Evolutionary conservation across 805 yeast genomes (phyloP).

Genomic region (Saccharomycopsis sp.): DNA sequence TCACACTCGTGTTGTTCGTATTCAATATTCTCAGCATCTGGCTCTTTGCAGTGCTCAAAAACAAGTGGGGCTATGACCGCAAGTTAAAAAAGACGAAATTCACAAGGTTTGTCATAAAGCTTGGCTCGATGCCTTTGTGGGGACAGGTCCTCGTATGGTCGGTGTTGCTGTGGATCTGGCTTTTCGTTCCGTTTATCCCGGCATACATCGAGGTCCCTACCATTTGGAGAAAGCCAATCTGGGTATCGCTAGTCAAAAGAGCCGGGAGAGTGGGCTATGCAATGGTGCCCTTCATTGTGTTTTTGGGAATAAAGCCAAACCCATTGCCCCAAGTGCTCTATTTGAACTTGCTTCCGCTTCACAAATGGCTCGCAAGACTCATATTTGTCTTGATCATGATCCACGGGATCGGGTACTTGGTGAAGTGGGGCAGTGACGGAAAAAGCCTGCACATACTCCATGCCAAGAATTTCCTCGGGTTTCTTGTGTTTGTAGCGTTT

Average conservation of each 20-base stretch:
- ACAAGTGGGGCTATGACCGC: neutral
- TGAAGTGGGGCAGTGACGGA: conserved; percentile 40
- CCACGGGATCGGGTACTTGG: conserved; percentile 49
- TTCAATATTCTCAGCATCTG: conserved; percentile 34
- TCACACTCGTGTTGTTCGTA: conserved; percentile 37
- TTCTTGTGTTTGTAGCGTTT: conserved; percentile 34
- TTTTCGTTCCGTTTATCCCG: conserved; percentile 24
- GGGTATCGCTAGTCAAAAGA: conserved; percentile 42
- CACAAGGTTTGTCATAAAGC: conserved; percentile 26
- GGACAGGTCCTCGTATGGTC: conserved; percentile 33
- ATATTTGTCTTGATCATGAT: conserved; percentile 38
- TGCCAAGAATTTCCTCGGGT: conserved; percentile 45
- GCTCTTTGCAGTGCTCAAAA: conserved; percentile 27
- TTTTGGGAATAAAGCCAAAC: conserved; percentile 51
- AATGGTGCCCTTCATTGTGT: conserved; percentile 50
- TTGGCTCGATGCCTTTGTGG: conserved; percentile 32
- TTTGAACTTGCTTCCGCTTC: conserved; percentile 48
- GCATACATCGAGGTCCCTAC: neutral
- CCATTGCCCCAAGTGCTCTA: conserved; percentile 43
- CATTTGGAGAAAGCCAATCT: conserved; percentile 25
- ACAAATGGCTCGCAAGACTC: conserved; percentile 65
- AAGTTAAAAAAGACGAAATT: conserved; percentile 30
- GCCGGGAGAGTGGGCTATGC: conserved; percentile 56
- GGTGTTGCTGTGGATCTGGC: conserved; percentile 28
- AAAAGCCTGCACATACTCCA: conserved; percentile 30